Percentiles rank a stretch among this genome's conserved stretches.
Conservation (phyloP, 305 asterid species). For the Fraxinus angustifolia region DNA sequence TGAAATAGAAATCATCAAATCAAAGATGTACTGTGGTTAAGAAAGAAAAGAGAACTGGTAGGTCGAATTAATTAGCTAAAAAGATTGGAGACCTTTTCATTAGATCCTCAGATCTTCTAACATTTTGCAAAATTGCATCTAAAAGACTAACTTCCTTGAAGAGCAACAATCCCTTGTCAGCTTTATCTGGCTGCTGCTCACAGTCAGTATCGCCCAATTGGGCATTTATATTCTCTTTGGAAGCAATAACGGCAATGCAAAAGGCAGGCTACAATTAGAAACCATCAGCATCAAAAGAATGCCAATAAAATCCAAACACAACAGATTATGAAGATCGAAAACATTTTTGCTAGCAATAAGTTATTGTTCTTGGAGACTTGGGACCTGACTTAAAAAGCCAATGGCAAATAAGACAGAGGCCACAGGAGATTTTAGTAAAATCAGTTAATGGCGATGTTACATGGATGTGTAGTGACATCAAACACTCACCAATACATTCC, state of each 20-base stretch:
- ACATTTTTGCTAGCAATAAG: not conserved
- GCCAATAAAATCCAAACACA: conserved; percentile 4
- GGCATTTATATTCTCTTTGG: conserved; percentile 39
- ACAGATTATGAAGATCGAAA: not conserved
- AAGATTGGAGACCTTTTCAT: conserved; percentile 48
- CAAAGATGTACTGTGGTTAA: conserved; percentile 14
- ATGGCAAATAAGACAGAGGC: not conserved
- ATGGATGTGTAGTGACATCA: not conserved
- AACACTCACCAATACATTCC: not conserved
- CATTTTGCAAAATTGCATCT: conserved; percentile 45
- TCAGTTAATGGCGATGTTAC: not conserved
- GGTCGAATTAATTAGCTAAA: conserved; percentile 9
- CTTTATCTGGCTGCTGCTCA: conserved; percentile 36
- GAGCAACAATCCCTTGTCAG: conserved; percentile 33
- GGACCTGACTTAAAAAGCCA: conserved; percentile 6
- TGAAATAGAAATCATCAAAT: conserved; percentile 33
- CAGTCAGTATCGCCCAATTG: conserved; percentile 30
- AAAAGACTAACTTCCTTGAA: conserved; percentile 46
- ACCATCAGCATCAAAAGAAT: conserved; percentile 14
- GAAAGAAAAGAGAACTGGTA: conserved; percentile 1
- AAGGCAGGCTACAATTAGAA: conserved; percentile 71
- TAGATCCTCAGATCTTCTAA: conserved; percentile 58
- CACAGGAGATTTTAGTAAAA: not conserved
- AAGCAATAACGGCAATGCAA: conserved; percentile 51
- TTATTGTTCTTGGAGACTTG: conserved; percentile 14